These are phyloP conservation scores for Posidonia oceanica DNA, from an alignment of 116 monocot species.

Conservation along the genomic window DNA sequence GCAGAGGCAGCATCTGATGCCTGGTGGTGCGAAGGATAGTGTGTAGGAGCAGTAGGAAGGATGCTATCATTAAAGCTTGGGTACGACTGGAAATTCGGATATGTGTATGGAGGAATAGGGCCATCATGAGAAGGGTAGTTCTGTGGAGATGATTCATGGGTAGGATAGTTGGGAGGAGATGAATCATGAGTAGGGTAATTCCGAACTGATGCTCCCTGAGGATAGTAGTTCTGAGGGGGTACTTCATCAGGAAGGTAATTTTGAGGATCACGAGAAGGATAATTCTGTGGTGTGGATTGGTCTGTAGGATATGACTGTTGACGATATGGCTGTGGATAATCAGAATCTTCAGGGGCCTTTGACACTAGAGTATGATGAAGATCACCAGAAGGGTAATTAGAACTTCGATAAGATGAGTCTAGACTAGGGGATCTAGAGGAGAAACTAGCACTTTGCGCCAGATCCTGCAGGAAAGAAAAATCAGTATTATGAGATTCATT, in stretches of 20 bases:
- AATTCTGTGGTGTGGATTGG: conserved; percentile 26
- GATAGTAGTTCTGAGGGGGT: conserved; percentile 9
- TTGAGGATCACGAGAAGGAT: conserved; percentile 11
- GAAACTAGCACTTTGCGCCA: conserved; percentile 25
- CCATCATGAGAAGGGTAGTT: conserved; percentile 21
- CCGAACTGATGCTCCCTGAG: conserved; percentile 6
- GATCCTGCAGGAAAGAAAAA: conserved; percentile 29
- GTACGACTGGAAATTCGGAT: conserved; percentile 88
- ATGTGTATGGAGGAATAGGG: conserved; percentile 27
- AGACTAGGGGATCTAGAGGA: conserved; percentile 13
- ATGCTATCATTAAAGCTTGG: conserved; percentile 71
- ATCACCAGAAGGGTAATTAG: conserved; percentile 30
- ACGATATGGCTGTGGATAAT: conserved; percentile 27
- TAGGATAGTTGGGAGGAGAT: not conserved
- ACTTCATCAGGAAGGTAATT: conserved; percentile 8
- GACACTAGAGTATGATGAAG: conserved; percentile 22
- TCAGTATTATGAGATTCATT: not conserved
- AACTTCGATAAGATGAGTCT: conserved; percentile 20
- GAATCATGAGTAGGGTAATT: conserved; percentile 7
- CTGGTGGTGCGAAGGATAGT: conserved; percentile 63
- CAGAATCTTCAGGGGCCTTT: conserved; percentile 24
- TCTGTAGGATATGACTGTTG: conserved; percentile 29
- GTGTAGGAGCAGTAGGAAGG: conserved; percentile 52
- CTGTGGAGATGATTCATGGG: conserved; percentile 23
- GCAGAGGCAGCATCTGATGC: conserved; percentile 23